Evolutionary conservation across 495 filamentous ascomycete species (phyloP), one percentile per base, ranked within the genome.

Genomic region (Annulohypoxylon bovei): DNA sequence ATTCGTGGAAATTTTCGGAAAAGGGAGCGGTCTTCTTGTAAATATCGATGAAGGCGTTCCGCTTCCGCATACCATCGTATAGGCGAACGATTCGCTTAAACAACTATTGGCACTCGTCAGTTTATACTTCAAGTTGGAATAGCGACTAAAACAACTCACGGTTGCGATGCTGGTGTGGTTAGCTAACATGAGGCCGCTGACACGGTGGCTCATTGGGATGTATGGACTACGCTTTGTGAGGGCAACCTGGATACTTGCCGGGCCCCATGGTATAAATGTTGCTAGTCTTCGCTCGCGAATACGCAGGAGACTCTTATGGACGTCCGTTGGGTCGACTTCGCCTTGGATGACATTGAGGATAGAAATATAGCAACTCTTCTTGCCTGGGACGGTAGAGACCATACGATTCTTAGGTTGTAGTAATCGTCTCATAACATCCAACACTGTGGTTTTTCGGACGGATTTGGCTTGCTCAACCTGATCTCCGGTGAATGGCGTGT

Each of bases 261-360:
- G 95, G n/a, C 95, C 95, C 95, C 95, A 99, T 14, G 96, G 96
- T 68, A 99, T 98, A 76, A 99, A 99, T 4, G 93, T 96, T 5
- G 95, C 96, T 11, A 99, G 85, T 46, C 92, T 90, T 52, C 95
- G 92, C 80, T 99, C 95, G 35, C 95, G 91, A 75, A 99, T 98
- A 62, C 95, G 92, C 57, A 99, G 89, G 57, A 99, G 85, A 35
- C 94, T 97, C 88, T 99, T 99, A 82, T 99, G 95, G 69, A 93
- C 92, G 81, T 99, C 95, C 6, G 94, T 97, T 14, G 95, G 94
- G 76, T 99, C 95, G 7, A 95, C 96, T 77, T 98, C 96, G 67
- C 95, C 95, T 78, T 97, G 94, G 76, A 99, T 99, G 75, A 99
- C 97, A 78, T 98, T 98, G 47, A 99, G 86, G 71, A 99, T 99